Conservation (phyloP, 1,284 basidiomycete species). For the Fomitiporia mediterranea region DNA sequence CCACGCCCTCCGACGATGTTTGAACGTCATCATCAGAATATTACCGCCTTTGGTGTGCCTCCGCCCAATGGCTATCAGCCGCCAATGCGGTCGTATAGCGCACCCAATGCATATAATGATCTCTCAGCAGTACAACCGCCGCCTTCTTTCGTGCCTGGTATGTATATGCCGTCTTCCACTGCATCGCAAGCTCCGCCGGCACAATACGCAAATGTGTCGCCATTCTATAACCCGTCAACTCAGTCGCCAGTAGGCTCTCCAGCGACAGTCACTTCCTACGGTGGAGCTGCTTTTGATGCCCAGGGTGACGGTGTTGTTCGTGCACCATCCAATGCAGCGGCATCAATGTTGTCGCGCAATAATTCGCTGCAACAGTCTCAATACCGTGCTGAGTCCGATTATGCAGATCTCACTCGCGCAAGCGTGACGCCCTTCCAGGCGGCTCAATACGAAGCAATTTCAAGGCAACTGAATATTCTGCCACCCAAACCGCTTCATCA, state of each 20-base stretch:
- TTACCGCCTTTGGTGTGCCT: conserved; percentile 19
- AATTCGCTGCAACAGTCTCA: conserved; percentile 13
- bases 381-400: conserved; percentile 26
- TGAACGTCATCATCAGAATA: conserved; percentile 37
- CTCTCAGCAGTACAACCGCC: conserved; percentile 17
- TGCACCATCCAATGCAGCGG: conserved; percentile 11
- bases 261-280: conserved; percentile 11
- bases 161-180: conserved; percentile 6
- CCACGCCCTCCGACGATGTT: conserved; percentile 54
- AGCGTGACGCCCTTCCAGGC: conserved; percentile 72
- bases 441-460: conserved; percentile 66
- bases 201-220: conserved; percentile 24
- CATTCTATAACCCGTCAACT: conserved; percentile 20
- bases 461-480: conserved; percentile 44
- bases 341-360: conserved; percentile 4
- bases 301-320: conserved; percentile 16
- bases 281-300: conserved; percentile 17
- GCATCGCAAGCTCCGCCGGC: conserved; percentile 4
- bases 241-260: conserved; percentile 20
- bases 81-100: conserved; percentile 23
- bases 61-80: conserved; percentile 27
- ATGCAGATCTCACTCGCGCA: conserved; percentile 57
- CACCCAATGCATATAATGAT: conserved; percentile 22
- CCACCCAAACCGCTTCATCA: conserved; percentile 37
- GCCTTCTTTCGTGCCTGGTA: conserved; percentile 8